These are phyloP conservation scores for Pneumocystis jirovecii DNA, from an alignment of 1,139 yeast genomes.

Conservation along the genomic window DNA sequence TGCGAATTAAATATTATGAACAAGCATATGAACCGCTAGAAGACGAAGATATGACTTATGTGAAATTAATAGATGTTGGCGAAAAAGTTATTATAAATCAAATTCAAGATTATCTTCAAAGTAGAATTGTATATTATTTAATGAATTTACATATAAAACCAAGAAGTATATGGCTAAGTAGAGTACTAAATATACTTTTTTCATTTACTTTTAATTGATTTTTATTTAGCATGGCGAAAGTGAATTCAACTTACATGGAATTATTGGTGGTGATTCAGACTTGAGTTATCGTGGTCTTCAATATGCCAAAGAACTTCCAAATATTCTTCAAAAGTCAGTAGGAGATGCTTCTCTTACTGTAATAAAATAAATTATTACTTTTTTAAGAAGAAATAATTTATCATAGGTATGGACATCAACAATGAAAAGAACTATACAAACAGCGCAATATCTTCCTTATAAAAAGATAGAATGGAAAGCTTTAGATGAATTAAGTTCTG, in stretches of 20 bases:
- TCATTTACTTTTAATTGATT: background rate
- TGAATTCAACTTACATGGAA: conserved; percentile 65
- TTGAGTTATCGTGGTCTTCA: conserved; percentile 65
- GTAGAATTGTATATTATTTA: conserved; percentile 81
- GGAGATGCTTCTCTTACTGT: background rate
- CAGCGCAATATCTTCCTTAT: conserved; percentile 60
- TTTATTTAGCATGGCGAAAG: conserved; percentile 46
- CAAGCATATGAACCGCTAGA: conserved; percentile 72
- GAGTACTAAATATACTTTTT: conserved; percentile 33
- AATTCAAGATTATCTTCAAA: conserved; percentile 81
- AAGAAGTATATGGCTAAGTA: conserved; percentile 86
- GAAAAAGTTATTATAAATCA: conserved; percentile 83
- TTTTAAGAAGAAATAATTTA: conserved; percentile 43
- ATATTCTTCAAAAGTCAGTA: conserved; percentile 41
- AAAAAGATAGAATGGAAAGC: conserved; percentile 81
- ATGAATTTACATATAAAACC: conserved; percentile 80
- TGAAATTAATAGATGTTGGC: conserved; percentile 64
- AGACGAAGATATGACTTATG: conserved; percentile 50
- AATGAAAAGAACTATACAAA: conserved; percentile 62
- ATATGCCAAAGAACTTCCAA: conserved; percentile 56
- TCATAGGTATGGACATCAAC: conserved; percentile 81
- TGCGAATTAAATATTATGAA: conserved; percentile 69
- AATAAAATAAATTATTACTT: conserved; percentile 21
- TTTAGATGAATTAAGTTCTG: conserved; percentile 88
- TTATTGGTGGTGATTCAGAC: conserved; percentile 83